Evolutionary conservation across 257 asterid genomes (phyloP).

Genomic region (Nemophila menziesii): DNA sequence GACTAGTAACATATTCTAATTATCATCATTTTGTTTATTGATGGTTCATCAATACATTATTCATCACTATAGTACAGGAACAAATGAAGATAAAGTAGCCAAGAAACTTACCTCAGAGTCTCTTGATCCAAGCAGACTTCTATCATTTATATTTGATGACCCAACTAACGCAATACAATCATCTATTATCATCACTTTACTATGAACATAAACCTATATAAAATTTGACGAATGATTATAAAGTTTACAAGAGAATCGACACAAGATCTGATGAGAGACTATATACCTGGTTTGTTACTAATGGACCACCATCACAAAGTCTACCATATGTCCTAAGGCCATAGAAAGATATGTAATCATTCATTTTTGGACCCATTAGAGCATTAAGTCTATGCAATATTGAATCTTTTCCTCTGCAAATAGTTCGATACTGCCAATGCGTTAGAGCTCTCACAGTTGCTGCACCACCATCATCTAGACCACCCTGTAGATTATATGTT

Average conservation of each 20-base stretch:
- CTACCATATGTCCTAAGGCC: conserved; percentile 75
- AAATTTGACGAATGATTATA: not conserved
- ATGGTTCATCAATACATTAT: not conserved
- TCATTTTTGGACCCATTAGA: conserved; percentile 48
- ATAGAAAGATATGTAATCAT: conserved; percentile 72
- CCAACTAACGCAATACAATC: conserved; percentile 71
- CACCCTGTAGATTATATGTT: conserved; percentile 48
- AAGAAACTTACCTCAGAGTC: conserved; percentile 73
- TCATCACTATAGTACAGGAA: not conserved
- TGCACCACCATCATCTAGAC: conserved; percentile 88
- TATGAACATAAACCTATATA: conserved; percentile 75
- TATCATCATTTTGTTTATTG: not conserved
- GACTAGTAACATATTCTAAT: not conserved
- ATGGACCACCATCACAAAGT: conserved; percentile 59
- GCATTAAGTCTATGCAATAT: conserved; percentile 65
- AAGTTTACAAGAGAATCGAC: not conserved
- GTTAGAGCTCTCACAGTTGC: conserved; percentile 93
- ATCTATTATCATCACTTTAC: conserved; percentile 92
- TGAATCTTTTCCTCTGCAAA: conserved; percentile 66
- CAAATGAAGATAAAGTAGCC: not conserved
- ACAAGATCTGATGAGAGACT: not conserved
- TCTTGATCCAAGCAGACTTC: conserved; percentile 93
- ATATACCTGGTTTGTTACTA: conserved; percentile 85
- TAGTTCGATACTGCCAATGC: conserved; percentile 97
- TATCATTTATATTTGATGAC: conserved; percentile 86